These are phyloP conservation scores for Tagetes patula DNA, from an alignment of 129 eudicot genomes.

Conservation along the genomic window DNA sequence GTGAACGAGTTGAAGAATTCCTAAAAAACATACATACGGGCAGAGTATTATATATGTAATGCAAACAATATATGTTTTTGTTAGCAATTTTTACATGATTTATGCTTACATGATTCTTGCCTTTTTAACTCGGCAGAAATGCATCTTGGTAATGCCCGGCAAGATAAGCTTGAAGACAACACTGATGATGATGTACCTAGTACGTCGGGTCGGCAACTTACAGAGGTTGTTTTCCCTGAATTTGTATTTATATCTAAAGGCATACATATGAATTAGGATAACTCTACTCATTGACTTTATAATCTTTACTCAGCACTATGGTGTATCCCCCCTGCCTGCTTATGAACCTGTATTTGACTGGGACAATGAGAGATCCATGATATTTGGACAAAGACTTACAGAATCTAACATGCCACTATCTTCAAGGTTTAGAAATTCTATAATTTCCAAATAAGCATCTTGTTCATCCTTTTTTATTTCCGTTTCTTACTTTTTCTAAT, in stretches of 20 bases:
- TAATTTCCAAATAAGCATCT: slow-evolving; percentile 8
- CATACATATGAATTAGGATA: neutral
- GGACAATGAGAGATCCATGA: slow-evolving; percentile 90
- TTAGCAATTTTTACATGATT: slow-evolving; percentile 1
- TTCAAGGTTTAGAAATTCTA: slow-evolving; percentile 55
- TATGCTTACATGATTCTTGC: slow-evolving; percentile 24
- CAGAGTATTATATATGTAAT: slow-evolving; percentile 19
- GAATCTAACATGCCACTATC: slow-evolving; percentile 65
- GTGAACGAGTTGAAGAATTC: slow-evolving; percentile 13
- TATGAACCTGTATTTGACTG: slow-evolving; percentile 99
- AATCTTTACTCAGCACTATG: slow-evolving; percentile 64
- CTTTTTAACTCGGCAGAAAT: slow-evolving; percentile 58
- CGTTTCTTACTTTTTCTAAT: slow-evolving; percentile 8
- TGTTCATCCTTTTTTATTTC: slow-evolving; percentile 1
- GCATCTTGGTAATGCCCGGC: slow-evolving; percentile 85
- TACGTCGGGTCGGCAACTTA: slow-evolving; percentile 81
- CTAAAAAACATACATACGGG: neutral
- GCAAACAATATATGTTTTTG: neutral
- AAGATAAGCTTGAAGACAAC: slow-evolving; percentile 59
- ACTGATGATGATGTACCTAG: slow-evolving; percentile 84
- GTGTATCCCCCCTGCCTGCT: slow-evolving; percentile 90
- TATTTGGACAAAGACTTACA: slow-evolving; percentile 93
- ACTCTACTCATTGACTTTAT: slow-evolving; percentile 1
- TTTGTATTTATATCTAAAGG: slow-evolving; percentile 14
- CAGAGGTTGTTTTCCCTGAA: slow-evolving; percentile 39